A percentile compares a stretch with the other conserved stretches of the same genome.
phyloP scores from a whole-genome alignment of 2,329 filamentous ascomycete genomes.

The Cladobotryum protrusum region DNA sequence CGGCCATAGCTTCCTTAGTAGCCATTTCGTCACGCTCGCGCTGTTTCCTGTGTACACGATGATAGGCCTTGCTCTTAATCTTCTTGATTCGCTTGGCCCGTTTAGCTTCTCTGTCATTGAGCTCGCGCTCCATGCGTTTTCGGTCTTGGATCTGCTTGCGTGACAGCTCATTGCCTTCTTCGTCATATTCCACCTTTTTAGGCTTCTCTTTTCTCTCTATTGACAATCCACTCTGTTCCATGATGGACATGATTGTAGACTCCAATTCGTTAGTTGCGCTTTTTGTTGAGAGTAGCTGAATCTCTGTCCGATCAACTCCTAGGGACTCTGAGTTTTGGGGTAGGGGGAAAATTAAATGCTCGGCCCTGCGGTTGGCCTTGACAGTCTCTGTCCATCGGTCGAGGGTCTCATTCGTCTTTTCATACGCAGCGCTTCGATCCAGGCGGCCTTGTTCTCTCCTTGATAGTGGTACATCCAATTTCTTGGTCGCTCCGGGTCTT shows the following conservation, averaged over 20 bases:
- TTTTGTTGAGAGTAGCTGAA: slow-evolving; percentile 57
- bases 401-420: slow-evolving; percentile 86
- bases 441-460: slow-evolving; percentile 82
- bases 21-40: slow-evolving; percentile 48
- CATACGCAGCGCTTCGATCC: slow-evolving; percentile 74
- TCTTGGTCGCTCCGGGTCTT: slow-evolving; percentile 47
- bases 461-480: slow-evolving; percentile 74
- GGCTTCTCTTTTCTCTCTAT: slow-evolving; percentile 40
- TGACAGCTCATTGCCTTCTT: slow-evolving; percentile 65
- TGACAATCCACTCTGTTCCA: slow-evolving; percentile 78
- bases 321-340: slow-evolving; percentile 61
- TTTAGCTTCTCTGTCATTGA: slow-evolving; percentile 82
- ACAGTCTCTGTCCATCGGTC: slow-evolving; percentile 92
- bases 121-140: slow-evolving; percentile 72
- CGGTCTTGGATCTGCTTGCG: slow-evolving; percentile 65
- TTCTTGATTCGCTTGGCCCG: slow-evolving; percentile 93
- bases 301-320: slow-evolving; percentile 55
- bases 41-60: slow-evolving; percentile 82
- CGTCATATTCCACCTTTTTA: slow-evolving; percentile 57
- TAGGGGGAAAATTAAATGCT: slow-evolving; percentile 84
- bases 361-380: slow-evolving; percentile 85
- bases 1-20: slow-evolving; percentile 45
- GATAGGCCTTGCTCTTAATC: slow-evolving; percentile 96
- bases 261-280: slow-evolving; percentile 75
- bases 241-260: slow-evolving; percentile 76